phyloP scores from a whole-genome alignment of 345 rosid genomes.

The Trapa incisa region DNA sequence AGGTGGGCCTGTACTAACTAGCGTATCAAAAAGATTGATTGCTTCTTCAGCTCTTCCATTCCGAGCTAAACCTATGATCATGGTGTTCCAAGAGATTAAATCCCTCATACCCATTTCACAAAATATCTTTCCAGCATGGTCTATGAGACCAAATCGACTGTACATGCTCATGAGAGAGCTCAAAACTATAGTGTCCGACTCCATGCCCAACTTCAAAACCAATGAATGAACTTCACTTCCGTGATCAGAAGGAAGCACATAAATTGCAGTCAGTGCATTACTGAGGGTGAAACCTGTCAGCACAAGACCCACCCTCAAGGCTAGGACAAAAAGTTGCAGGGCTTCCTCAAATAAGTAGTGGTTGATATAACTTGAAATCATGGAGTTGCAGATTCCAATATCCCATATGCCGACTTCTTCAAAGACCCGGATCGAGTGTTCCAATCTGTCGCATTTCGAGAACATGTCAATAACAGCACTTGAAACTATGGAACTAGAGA shows the following conservation, averaged over 20 bases:
- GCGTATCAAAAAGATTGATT: slow-evolving; percentile 26
- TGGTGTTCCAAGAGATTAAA: slow-evolving; percentile 57
- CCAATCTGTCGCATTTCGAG: slow-evolving; percentile 75
- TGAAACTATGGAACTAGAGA: slow-evolving; percentile 38
- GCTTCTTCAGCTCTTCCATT: slow-evolving; percentile 35
- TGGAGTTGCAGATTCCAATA: slow-evolving; percentile 37
- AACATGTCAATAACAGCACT: slow-evolving; percentile 67
- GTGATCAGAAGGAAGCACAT: slow-evolving; percentile 6
- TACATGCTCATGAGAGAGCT: slow-evolving; percentile 63
- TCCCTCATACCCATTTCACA: slow-evolving; percentile 29
- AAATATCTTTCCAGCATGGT: slow-evolving; percentile 35
- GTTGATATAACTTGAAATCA: slow-evolving; percentile 48
- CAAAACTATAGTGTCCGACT: slow-evolving; percentile 32
- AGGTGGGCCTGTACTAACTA: slow-evolving; percentile 22
- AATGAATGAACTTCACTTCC: slow-evolving; percentile 32
- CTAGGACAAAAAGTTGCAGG: slow-evolving; percentile 17
- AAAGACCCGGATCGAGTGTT: slow-evolving; percentile 51
- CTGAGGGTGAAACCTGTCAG: slow-evolving; percentile 55
- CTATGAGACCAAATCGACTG: slow-evolving; percentile 34
- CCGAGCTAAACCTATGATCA: slow-evolving; percentile 46
- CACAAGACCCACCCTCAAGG: slow-evolving; percentile 27
- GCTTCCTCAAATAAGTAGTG: slow-evolving; percentile 45
- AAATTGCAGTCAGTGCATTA: slow-evolving; percentile 36
- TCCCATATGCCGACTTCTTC: slow-evolving; percentile 36
- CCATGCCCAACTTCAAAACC: slow-evolving; percentile 25